Conservation (phyloP, 2,329 filamentous ascomycete genomes). For the Sphaerostilbella broomeana region DNA sequence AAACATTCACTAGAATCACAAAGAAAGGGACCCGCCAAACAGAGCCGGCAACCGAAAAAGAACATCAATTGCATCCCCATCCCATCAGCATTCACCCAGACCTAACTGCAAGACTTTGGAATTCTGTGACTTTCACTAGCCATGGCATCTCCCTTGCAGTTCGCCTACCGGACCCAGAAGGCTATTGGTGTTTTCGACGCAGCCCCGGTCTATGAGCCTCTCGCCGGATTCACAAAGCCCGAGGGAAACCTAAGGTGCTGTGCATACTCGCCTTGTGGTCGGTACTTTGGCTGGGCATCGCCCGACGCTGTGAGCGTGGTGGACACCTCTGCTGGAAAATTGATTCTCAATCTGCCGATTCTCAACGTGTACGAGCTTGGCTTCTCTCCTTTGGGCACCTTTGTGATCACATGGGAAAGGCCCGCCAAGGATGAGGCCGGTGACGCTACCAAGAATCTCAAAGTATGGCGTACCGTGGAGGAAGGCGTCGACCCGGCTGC, state of each 20-base stretch:
- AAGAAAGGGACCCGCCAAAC: too few relatives aligned
- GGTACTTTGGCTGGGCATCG: slow-evolving; percentile 92
- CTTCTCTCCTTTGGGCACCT: slow-evolving; percentile 89
- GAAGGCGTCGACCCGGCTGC: slow-evolving; percentile 54
- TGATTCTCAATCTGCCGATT: slow-evolving; percentile 68
- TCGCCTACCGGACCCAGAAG: slow-evolving; percentile 96
- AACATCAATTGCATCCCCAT: slow-evolving; percentile 6
- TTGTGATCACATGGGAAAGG: slow-evolving; percentile 94
- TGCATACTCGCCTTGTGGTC: slow-evolving; percentile 90
- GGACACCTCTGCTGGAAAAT: slow-evolving; percentile 69
- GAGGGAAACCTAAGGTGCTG: slow-evolving; percentile 94
- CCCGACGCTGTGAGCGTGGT: slow-evolving; percentile 80
- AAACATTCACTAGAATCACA: too few relatives aligned
- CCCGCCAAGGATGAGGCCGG: slow-evolving; percentile 88
- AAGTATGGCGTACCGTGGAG: slow-evolving; percentile 86
- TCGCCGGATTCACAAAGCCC: slow-evolving; percentile 78
- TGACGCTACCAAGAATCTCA: slow-evolving; percentile 91
- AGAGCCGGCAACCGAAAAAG: too few relatives aligned
- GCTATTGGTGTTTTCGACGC: slow-evolving; percentile 90
- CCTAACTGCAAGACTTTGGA: slow-evolving; percentile 19
- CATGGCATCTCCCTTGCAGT: slow-evolving; percentile 90
- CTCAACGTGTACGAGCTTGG: slow-evolving; percentile 87
- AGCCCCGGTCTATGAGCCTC: slow-evolving; percentile 76
- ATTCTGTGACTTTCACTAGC: slow-evolving; percentile 81
- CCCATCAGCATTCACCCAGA: slow-evolving; percentile 9